These are phyloP conservation scores for Mycena sanguinolenta DNA, from an alignment of 768 basidiomycete genomes.

Conservation along the genomic window DNA sequence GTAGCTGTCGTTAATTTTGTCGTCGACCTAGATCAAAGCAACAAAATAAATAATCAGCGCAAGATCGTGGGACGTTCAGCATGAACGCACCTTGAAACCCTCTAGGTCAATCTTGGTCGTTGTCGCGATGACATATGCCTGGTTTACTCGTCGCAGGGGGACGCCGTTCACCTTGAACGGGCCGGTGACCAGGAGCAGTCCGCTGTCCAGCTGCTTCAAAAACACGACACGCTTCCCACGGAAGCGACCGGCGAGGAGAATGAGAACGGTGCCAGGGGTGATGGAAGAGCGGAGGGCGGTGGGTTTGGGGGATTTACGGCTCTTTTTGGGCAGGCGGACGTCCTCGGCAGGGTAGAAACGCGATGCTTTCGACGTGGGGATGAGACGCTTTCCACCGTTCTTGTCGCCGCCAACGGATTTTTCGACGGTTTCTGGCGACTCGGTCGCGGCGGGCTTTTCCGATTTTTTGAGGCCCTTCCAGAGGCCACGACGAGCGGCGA, in stretches of 20 bases:
- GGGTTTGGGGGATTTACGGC: constrained; percentile 87
- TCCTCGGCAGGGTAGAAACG: constrained; percentile 97
- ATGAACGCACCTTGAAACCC: constrained; percentile 71
- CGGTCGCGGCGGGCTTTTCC: constrained; percentile 71
- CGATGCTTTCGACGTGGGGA: constrained; percentile 88
- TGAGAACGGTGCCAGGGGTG: constrained; percentile 94
- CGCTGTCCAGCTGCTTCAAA: constrained; percentile 94
- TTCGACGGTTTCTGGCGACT: constrained; percentile 75
- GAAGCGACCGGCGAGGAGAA: constrained; percentile 98
- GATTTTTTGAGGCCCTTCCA: constrained; percentile 90
- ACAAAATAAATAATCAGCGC: constrained; percentile 19
- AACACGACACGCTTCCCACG: constrained; percentile 98
- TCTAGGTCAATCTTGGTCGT: constrained; percentile 92
- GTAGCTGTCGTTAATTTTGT: constrained; percentile 94
- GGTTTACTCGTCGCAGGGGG: constrained; percentile 96
- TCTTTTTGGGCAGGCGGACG: constrained; percentile 90
- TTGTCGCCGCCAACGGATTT: constrained; percentile 90
- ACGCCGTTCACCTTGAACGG: constrained; percentile 99
- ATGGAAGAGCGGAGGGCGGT: constrained; percentile 87
- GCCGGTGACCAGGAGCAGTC: constrained; percentile 94
- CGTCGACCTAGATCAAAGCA: constrained; percentile 70
- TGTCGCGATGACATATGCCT: constrained; percentile 98
- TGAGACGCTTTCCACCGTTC: constrained; percentile 90
- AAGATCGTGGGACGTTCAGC: neutral
- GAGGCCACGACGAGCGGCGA: constrained; percentile 84